Evolutionary conservation across 257 asterid species (phyloP).

Genomic region (Nicotiana obtusifolia): DNA sequence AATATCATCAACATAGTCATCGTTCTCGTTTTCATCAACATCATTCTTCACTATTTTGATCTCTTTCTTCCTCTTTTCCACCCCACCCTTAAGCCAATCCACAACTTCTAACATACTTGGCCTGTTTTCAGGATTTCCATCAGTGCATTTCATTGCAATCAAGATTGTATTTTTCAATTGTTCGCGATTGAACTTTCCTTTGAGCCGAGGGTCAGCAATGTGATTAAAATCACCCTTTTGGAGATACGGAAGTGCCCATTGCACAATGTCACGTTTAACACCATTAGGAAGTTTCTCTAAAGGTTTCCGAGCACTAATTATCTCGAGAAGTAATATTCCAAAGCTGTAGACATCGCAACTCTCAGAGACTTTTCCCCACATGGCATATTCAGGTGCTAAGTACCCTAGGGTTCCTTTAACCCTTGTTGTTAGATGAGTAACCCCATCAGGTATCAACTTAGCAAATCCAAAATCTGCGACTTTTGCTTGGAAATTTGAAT

Average conservation of each 20-base stretch:
- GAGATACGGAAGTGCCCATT: slow-evolving; percentile 55
- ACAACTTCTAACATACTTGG: slow-evolving; percentile 65
- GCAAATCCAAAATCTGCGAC: slow-evolving; percentile 88
- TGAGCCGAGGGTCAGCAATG: slow-evolving; percentile 60
- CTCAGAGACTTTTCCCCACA: slow-evolving; percentile 85
- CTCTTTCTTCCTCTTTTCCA: slow-evolving; percentile 27
- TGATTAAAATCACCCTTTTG: slow-evolving; percentile 49
- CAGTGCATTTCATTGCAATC: slow-evolving; percentile 53
- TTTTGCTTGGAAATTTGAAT: slow-evolving; percentile 53
- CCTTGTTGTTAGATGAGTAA: slow-evolving; percentile 61
- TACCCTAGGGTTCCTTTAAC: slow-evolving; percentile 83
- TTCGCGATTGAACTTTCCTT: slow-evolving; percentile 35
- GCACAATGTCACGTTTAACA: slow-evolving; percentile 65
- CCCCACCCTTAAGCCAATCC: slow-evolving; percentile 46
- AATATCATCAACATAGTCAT: slow-evolving; percentile 15
- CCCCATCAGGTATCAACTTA: slow-evolving; percentile 67
- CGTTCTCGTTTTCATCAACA: slow-evolving; percentile 13
- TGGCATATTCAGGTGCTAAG: slow-evolving; percentile 75
- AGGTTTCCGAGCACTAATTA: slow-evolving; percentile 57
- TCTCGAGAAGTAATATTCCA: slow-evolving; percentile 64
- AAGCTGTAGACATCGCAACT: slow-evolving; percentile 77
- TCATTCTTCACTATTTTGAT: slow-evolving; percentile 12
- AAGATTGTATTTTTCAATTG: slow-evolving; percentile 32
- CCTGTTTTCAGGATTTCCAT: slow-evolving; percentile 47
- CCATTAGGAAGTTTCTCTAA: slow-evolving; percentile 60